Conservation (phyloP, 2,329 filamentous ascomycete genomes). For the Trichoderma guizhouense region DNA sequence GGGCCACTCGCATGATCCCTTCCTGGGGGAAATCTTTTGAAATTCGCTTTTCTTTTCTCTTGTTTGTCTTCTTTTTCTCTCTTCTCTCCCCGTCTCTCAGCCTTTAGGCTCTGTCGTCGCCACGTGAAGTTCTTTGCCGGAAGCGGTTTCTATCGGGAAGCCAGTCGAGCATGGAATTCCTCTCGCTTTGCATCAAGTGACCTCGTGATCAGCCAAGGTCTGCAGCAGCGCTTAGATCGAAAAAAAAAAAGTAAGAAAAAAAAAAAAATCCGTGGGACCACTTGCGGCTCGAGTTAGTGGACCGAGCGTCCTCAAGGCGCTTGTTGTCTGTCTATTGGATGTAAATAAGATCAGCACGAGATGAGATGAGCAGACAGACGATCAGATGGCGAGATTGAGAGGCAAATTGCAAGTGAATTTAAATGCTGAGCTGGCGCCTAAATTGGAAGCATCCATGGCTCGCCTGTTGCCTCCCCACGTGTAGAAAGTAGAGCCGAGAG, state of each 20-base stretch:
- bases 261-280: not conserved
- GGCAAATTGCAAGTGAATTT: not conserved
- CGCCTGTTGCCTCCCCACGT: not conserved
- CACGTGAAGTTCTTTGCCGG: constrained; percentile 1
- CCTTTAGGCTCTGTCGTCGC: not conserved
- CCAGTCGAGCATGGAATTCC: not conserved
- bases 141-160: constrained; percentile 6
- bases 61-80: not conserved
- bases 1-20: constrained; percentile 15
- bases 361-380: not conserved
- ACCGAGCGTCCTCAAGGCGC: not conserved
- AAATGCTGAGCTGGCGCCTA: constrained; percentile 4
- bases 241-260: not conserved
- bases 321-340: not conserved
- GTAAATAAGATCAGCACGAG: not conserved
- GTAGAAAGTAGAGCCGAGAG: not conserved
- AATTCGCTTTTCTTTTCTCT: not conserved
- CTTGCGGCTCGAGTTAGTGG: not conserved
- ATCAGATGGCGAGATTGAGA: not conserved
- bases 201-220: constrained; percentile 12
- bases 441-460: not conserved
- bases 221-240: not conserved
- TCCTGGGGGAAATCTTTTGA: not conserved
- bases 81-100: not conserved
- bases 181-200: not conserved